These are phyloP conservation scores for Ilex aquifolium DNA, from an alignment of 257 asterid genomes.

Conservation along the genomic window DNA sequence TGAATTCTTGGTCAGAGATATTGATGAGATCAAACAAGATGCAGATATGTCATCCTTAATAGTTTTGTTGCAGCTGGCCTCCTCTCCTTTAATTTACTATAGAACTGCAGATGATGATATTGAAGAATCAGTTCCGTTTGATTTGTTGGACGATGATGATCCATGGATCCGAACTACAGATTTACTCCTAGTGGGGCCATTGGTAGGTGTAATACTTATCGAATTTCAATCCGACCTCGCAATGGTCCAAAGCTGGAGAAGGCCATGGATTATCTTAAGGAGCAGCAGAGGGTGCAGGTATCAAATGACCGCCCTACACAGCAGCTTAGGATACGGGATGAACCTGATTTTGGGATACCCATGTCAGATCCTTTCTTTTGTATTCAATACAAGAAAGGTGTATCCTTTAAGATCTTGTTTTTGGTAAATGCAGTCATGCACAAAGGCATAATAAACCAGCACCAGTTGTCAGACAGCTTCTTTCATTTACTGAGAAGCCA, in stretches of 20 bases:
- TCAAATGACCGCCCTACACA: slow-evolving; percentile 4
- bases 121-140: slow-evolving; percentile 62
- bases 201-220: slow-evolving; percentile 72
- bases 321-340: slow-evolving; percentile 30
- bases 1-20: slow-evolving; percentile 61
- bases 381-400: slow-evolving; percentile 40
- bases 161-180: slow-evolving; percentile 95
- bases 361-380: slow-evolving; percentile 54
- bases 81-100: slow-evolving; percentile 60
- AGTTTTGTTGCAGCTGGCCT: slow-evolving; percentile 55
- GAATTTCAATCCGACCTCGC: slow-evolving; percentile 54
- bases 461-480: slow-evolving; percentile 55
- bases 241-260: slow-evolving; percentile 30
- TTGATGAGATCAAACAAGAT: slow-evolving; percentile 41
- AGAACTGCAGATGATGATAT: slow-evolving; percentile 92
- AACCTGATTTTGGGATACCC: slow-evolving; percentile 58
- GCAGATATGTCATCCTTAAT: slow-evolving; percentile 29
- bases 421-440: slow-evolving; percentile 75
- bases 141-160: slow-evolving; percentile 85
- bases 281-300: slow-evolving; percentile 33
- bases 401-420: slow-evolving; percentile 55
- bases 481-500: slow-evolving; percentile 46
- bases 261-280: slow-evolving; percentile 43
- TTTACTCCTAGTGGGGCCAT: slow-evolving; percentile 68
- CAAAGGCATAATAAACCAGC: slow-evolving; percentile 75